phyloP scores from a whole-genome alignment of 116 monocot species.

The Iris pallida region DNA sequence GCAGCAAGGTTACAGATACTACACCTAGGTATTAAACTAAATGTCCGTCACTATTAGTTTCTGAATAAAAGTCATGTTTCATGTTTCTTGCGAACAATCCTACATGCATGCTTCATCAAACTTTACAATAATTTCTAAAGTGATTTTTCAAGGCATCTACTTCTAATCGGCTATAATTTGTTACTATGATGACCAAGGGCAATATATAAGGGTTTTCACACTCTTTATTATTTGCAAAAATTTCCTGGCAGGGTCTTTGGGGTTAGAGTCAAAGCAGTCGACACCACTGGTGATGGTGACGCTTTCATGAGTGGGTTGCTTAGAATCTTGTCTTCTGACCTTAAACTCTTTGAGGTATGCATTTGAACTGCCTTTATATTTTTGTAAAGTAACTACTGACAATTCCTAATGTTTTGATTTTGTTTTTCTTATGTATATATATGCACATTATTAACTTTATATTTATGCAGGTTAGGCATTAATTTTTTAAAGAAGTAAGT shows the following conservation, averaged over 20 bases:
- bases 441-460: too few relatives aligned
- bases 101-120: not conserved
- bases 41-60: not conserved
- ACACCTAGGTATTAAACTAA: slow-evolving; percentile 13
- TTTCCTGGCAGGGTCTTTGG: slow-evolving; percentile 29
- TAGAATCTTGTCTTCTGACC: slow-evolving; percentile 17
- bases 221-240: slow-evolving; percentile 5
- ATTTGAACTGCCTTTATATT: not conserved
- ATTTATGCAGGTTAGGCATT: too few relatives aligned
- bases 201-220: not conserved
- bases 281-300: slow-evolving; percentile 40
- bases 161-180: not conserved
- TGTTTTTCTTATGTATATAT: too few relatives aligned
- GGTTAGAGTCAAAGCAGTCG: slow-evolving; percentile 26
- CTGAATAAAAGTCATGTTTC: not conserved
- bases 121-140: not conserved
- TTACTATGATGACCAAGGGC: not conserved
- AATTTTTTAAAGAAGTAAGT: too few relatives aligned
- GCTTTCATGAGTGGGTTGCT: slow-evolving; percentile 33
- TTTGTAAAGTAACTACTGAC: too few relatives aligned
- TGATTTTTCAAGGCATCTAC: not conserved
- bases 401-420: too few relatives aligned
- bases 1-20: slow-evolving; percentile 13
- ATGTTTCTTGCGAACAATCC: not conserved
- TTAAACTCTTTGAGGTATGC: slow-evolving; percentile 20